These are phyloP conservation scores for Solanum acaule DNA, from an alignment of 257 asterid species.

Conservation along the genomic window DNA sequence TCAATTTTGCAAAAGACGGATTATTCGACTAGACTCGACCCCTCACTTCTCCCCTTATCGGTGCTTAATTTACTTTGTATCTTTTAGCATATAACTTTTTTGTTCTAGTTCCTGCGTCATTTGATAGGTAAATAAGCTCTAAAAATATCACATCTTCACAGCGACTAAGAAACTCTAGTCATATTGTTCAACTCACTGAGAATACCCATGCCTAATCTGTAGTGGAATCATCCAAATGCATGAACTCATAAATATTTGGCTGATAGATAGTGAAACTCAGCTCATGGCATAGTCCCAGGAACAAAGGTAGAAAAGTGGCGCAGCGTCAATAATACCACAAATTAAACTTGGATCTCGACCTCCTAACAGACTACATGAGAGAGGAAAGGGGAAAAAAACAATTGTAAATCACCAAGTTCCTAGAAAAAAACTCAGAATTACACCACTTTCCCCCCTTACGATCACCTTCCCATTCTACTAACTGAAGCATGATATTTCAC, in stretches of 20 bases:
- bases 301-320: not conserved
- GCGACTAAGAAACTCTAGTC: not conserved
- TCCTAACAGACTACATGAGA: not conserved
- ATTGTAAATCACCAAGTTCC: not conserved
- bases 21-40: not conserved
- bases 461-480: not conserved
- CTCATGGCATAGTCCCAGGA: not conserved
- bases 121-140: not conserved
- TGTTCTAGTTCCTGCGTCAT: not conserved
- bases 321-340: not conserved
- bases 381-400: not conserved
- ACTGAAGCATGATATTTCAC: not conserved
- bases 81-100: not conserved
- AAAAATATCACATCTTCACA: not conserved
- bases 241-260: not conserved
- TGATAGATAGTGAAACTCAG: not conserved
- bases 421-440: not conserved
- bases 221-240: not conserved
- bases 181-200: not conserved
- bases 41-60: not conserved
- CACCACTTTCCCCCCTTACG: not conserved
- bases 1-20: not conserved
- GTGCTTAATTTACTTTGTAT: not conserved
- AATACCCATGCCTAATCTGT: not conserved
- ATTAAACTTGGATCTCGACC: not conserved